Percentiles rank a stretch among this genome's conserved stretches.
phyloP scores from a whole-genome alignment of 208 protist genomes.

The Leishmania aethiopica region DNA sequence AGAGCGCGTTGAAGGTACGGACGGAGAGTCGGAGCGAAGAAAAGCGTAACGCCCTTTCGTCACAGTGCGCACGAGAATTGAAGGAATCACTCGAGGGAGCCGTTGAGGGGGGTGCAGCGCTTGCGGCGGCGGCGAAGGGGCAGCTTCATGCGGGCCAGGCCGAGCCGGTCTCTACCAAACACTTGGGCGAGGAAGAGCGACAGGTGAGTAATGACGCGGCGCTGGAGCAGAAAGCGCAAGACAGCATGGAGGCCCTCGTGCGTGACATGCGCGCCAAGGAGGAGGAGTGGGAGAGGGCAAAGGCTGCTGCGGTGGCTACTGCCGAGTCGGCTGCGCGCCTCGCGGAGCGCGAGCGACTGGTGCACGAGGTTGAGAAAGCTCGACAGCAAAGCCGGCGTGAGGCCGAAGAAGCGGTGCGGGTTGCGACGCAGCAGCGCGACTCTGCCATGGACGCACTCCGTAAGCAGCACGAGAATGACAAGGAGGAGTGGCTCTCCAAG shows the following conservation, averaged over 20 bases:
- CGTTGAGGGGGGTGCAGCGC: neutral
- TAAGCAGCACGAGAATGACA: constrained; percentile 4
- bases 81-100: constrained; percentile 1
- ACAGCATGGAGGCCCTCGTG: constrained; percentile 4
- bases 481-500: neutral
- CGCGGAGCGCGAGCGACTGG: constrained; percentile 27
- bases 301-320: constrained; percentile 7
- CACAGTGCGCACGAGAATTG: constrained; percentile 5
- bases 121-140: neutral
- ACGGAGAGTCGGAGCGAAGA: neutral
- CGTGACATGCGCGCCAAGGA: neutral
- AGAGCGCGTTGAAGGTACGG: neutral
- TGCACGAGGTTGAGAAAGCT: constrained; percentile 19
- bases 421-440: neutral
- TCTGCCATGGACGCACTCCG: neutral
- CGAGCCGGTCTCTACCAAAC: constrained; percentile 4
- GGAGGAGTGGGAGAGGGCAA: constrained; percentile 5
- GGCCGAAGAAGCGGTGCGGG: neutral
- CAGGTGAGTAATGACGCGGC: neutral
- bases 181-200: constrained; percentile 8
- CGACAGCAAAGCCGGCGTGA: neutral
- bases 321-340: constrained; percentile 8
- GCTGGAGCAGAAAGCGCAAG: constrained; percentile 14
- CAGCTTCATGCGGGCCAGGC: neutral
- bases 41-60: neutral